phyloP scores from a whole-genome alignment of 345 rosid species.

The Sisymbrium altissimum region DNA sequence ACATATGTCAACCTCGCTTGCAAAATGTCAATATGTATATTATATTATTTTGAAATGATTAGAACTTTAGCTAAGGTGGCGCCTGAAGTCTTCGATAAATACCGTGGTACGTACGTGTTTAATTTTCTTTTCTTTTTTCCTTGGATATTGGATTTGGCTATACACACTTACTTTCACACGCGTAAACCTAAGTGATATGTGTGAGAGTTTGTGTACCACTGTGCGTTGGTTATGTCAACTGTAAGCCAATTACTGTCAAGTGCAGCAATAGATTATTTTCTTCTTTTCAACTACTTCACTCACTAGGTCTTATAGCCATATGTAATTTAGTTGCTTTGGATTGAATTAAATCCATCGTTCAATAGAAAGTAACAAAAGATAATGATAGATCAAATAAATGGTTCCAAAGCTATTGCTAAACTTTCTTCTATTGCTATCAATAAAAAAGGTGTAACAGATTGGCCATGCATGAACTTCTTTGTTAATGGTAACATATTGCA shows the following conservation, averaged over 20 bases:
- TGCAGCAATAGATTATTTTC: background rate
- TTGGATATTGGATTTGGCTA: background rate
- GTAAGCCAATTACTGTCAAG: background rate
- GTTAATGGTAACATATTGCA: background rate
- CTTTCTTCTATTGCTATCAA: background rate
- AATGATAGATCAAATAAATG: background rate
- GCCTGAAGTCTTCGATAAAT: conserved; percentile 2
- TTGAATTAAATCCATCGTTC: background rate
- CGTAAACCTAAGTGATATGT: background rate
- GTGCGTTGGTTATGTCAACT: background rate
- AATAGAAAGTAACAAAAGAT: background rate
- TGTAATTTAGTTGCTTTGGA: background rate
- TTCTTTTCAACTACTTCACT: background rate
- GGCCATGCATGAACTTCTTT: background rate
- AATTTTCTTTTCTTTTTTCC: background rate
- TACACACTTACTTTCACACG: conserved; percentile 1
- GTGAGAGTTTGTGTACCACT: background rate
- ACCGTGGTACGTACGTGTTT: conserved; percentile 32
- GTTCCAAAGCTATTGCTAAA: background rate
- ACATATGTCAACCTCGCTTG: conserved; percentile 7
- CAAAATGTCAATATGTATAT: background rate
- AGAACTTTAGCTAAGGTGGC: background rate
- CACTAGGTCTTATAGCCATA: background rate
- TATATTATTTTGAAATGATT: background rate
- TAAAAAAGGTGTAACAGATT: background rate